phyloP scores from a whole-genome alignment of 495 filamentous ascomycete genomes.

The Copromyces sp. region DNA sequence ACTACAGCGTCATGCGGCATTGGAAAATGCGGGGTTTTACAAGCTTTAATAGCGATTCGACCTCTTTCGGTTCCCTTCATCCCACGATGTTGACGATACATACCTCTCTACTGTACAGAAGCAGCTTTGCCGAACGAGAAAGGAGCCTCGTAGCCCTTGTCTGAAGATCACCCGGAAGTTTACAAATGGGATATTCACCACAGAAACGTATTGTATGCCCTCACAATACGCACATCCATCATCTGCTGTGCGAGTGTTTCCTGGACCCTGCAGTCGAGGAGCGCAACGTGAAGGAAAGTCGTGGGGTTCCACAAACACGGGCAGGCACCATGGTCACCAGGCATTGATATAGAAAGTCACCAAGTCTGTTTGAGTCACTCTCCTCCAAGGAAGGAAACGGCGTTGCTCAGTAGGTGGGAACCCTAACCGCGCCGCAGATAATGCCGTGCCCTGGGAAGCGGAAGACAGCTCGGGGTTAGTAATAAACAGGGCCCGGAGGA shows the following conservation, averaged over 20 bases:
- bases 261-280: not conserved
- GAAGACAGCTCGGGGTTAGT: not conserved
- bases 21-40: not conserved
- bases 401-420: not conserved
- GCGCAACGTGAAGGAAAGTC: not conserved
- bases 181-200: not conserved
- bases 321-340: not conserved
- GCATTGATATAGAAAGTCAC: not conserved
- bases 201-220: not conserved
- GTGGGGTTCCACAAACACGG: not conserved
- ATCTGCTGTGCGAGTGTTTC: not conserved
- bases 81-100: not conserved
- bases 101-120: too few species aligned
- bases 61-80: not conserved
- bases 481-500: too few species aligned
- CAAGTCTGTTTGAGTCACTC: not conserved
- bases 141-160: too few species aligned
- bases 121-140: too few species aligned
- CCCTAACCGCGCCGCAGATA: not conserved
- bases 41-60: not conserved
- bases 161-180: not conserved
- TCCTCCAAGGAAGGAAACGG: not conserved
- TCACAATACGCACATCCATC: not conserved
- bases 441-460: not conserved
- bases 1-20: not conserved